Evolutionary conservation across 495 filamentous ascomycete species (phyloP), one percentile per base, ranked within the genome.

Genomic region (Neurospora sp.): DNA sequence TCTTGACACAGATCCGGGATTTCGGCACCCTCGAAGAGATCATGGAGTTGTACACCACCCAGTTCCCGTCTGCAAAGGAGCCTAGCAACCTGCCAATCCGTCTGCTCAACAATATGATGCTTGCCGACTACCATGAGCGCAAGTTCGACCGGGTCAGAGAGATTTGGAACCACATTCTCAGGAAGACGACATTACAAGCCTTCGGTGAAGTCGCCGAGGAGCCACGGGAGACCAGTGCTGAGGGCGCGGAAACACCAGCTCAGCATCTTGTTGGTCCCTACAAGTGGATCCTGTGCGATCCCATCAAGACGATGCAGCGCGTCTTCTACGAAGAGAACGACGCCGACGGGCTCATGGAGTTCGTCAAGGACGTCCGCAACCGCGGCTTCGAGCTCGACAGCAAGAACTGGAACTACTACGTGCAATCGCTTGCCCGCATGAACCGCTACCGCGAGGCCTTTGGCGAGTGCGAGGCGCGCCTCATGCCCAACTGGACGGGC

Each of bases 401-500:
- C 79, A 80, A 79, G 68, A 89, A 86, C 75, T 91, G 89, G 89
- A 91, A 91, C 78, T 79, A 80, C 69, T 86, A 89, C 74, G 81
- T 92, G 71, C 83, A 86, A 73, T 71, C 76, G 37, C 84, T 91
- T 7, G 84, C 84, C 41, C 76, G 81, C 38, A 72, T 83, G 71
- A 79, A 83, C 44, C 73, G 78, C 37, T 81, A 79, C 72, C 77
- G 78, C 35, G 72, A 80, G 35, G 92, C 93, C 46, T 96, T 96
- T 78, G 70, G 77, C 39, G 74, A 88, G 27, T 94, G 91, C 81
- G 94, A 97, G 81, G 74, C 82, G 14, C 85, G 89, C 40, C 88
- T 97, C 71, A 94, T 95, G 88, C 87, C 87, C 6, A 83, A 87
- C 59, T 96, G 92, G 86, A 85, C 85, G 4, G 92, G 92, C 27